Evolutionary conservation across 495 filamentous ascomycete genomes (phyloP).

Genomic region (Hypoxylon intermedium): DNA sequence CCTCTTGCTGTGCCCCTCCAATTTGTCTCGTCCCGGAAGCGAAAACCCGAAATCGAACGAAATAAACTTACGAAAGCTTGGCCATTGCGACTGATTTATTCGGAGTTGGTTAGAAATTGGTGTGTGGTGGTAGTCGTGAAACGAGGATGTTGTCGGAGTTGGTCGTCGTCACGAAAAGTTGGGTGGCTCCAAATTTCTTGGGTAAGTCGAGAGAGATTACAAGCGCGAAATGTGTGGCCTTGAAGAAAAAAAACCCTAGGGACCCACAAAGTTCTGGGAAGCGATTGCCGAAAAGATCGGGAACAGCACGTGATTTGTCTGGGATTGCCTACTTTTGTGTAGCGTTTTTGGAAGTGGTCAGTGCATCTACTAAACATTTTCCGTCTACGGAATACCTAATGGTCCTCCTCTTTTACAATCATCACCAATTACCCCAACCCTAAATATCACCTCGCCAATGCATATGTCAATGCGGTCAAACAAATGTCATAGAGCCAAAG

Average conservation of each 20-base stretch:
- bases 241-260: slow-evolving; percentile 35
- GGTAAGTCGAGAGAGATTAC: slow-evolving; percentile 8
- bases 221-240: slow-evolving; percentile 33
- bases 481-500: no score
- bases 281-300: slow-evolving; percentile 20
- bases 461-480: no score
- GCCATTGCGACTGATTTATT: slow-evolving; percentile 56
- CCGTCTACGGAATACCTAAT: no score
- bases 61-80: slow-evolving; percentile 56
- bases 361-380: no score
- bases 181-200: slow-evolving; percentile 33
- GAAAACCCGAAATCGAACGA: slow-evolving; percentile 19
- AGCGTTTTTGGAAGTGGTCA: no score
- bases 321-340: background rate
- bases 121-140: slow-evolving; percentile 16
- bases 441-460: no score
- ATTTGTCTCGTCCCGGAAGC: slow-evolving; percentile 2
- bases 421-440: no score
- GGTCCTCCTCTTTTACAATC: no score
- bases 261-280: slow-evolving; percentile 27
- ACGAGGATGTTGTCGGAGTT: slow-evolving; percentile 7
- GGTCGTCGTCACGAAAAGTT: slow-evolving; percentile 20
- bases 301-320: slow-evolving; percentile 14
- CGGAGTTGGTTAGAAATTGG: slow-evolving; percentile 17
- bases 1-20: slow-evolving; percentile 21